Base-by-base conservation (phyloP, 768 basidiomycete genomes). In the Rhodosporidiobolus sp. region DNA sequence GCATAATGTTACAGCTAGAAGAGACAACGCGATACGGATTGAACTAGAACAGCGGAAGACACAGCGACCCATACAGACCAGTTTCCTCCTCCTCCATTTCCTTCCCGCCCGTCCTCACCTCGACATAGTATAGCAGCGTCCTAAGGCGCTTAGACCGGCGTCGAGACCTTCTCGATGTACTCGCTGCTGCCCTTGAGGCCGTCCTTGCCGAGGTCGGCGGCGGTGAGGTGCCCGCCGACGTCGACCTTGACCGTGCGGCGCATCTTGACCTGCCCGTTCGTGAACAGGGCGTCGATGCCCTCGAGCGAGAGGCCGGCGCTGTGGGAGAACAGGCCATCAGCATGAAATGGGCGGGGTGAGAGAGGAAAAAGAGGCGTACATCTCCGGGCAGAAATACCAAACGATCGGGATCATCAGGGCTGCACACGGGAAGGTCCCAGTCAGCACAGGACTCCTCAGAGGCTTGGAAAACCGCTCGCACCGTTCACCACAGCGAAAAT, bases 241-340 rank as follows among this genome's bases (percentile, higher is more conserved):
- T 71, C 70, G 55, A 52, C 70, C 55, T 54, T 62, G 55, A 52
- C 49, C 22, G 65, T 58, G 38, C 73, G 75, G n/a, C 75, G 68
- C 65, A 73, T 73, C 35, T 24, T 38, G 34, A 76, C 75, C 63
- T 68, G 57, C 46, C 75, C 75, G 35, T 32, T 63, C 8, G 53
- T 58, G 63, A 76, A 76, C 53, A 76, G 72, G 26, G 50, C 65
- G 75, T 76, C 75, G 54, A 76, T 62, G 30, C 69, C 72, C 49
- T 73, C 75, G 56, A 76, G 64, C 1, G 72, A 60, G 4, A 73
- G 56, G 20, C 66, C 62, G 38, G 72, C 62, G 48, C 12, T 48
- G 3, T 24, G 14, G 34, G 34, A 32, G 34, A 7, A 50, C 24
- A 28, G n/a, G 34, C 6, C 9, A 22, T 32, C 34, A 24, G 50